Percentiles rank a stretch among this genome's conserved stretches.
phyloP scores from a whole-genome alignment of 2,329 filamentous ascomycete genomes.

The Akanthomyces lecanii region DNA sequence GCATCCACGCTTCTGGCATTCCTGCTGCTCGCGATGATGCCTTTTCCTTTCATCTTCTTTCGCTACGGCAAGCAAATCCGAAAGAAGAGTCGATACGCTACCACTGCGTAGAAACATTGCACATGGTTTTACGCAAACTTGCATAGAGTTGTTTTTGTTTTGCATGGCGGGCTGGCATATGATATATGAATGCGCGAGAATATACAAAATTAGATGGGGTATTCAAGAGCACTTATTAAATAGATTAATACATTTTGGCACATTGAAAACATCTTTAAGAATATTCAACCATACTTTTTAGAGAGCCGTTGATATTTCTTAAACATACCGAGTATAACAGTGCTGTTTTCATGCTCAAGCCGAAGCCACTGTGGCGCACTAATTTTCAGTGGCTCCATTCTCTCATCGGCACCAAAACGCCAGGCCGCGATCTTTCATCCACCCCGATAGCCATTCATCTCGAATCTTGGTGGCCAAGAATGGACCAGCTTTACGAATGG shows the following conservation, averaged over 20 bases:
- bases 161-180: background rate
- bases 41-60: constrained; percentile 62
- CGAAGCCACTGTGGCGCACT: background rate
- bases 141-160: background rate
- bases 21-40: constrained; percentile 57
- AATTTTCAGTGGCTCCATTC: background rate
- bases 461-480: background rate
- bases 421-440: background rate
- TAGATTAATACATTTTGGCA: background rate
- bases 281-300: background rate
- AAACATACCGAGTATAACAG: too few relatives aligned
- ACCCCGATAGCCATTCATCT: background rate
- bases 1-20: constrained; percentile 59
- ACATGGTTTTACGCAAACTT: background rate
- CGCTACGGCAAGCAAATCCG: constrained; percentile 55
- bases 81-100: constrained; percentile 50
- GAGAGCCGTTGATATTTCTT: too few relatives aligned
- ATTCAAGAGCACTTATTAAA: background rate
- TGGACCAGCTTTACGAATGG: constrained; percentile 2
- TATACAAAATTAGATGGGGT: background rate
- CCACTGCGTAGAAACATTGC: background rate
- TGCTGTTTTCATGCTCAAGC: background rate
- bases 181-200: background rate
- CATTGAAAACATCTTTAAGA: background rate
- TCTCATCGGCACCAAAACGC: background rate